These are phyloP conservation scores for Malassezia caprae DNA, from an alignment of 1,284 basidiomycete species.

Conservation along the genomic window DNA sequence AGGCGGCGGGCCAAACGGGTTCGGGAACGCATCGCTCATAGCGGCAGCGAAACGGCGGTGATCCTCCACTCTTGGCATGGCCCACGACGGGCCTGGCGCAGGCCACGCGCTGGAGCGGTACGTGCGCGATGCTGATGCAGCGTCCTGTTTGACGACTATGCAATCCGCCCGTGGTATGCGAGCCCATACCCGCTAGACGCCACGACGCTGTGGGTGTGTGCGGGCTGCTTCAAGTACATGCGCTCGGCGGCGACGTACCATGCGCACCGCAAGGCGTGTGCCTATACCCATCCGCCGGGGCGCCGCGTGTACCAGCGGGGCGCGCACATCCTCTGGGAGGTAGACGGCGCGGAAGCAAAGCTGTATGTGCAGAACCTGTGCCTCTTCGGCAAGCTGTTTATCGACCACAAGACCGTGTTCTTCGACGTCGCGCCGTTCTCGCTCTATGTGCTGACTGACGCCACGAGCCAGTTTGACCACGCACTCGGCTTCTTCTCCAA, in stretches of 20 bases:
- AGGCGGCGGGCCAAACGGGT: slow-evolving; percentile 12
- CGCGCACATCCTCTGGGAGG: slow-evolving; percentile 85
- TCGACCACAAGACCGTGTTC: slow-evolving; percentile 93
- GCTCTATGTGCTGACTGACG: slow-evolving; percentile 88
- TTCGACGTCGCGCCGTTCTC: slow-evolving; percentile 65
- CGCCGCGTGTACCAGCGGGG: slow-evolving; percentile 80
- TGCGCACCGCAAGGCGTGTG: slow-evolving; percentile 57
- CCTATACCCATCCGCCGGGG: slow-evolving; percentile 69
- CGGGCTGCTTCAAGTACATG: slow-evolving; percentile 96
- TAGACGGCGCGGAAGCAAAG: slow-evolving; percentile 72
- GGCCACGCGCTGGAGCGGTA: slow-evolving; percentile 1
- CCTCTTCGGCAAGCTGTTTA: slow-evolving; percentile 95
- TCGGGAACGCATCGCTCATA: slow-evolving; percentile 16
- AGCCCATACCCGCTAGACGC: slow-evolving; percentile 45
- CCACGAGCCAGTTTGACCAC: slow-evolving; percentile 61
- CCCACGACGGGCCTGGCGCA: background rate
- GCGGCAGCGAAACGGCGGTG: background rate
- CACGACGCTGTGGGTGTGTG: slow-evolving; percentile 58
- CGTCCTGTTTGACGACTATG: slow-evolving; percentile 42
- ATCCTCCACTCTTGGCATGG: background rate
- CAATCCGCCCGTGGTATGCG: slow-evolving; percentile 47
- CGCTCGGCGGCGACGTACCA: slow-evolving; percentile 29
- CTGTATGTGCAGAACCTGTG: slow-evolving; percentile 91
- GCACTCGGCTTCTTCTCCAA: slow-evolving; percentile 94
- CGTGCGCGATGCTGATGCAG: slow-evolving; percentile 9